These are phyloP conservation scores for Cerrena zonata DNA, from an alignment of 1,284 basidiomycete genomes.

Conservation along the genomic window DNA sequence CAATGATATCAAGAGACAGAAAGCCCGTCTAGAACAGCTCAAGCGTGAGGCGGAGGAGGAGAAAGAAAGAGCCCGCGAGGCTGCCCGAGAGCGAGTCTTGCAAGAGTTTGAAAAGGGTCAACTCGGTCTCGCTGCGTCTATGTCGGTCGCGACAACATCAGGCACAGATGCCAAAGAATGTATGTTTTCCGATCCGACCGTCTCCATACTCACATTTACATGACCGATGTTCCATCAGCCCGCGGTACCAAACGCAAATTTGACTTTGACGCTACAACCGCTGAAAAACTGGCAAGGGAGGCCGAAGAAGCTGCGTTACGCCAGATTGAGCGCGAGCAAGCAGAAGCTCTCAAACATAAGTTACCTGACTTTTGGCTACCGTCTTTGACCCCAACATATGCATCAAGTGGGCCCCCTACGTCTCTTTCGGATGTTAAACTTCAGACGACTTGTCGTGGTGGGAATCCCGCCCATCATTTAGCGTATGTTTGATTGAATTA, in stretches of 20 bases:
- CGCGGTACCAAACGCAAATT: conserved; percentile 71
- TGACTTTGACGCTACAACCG: conserved; percentile 63
- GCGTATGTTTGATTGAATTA: conserved; percentile 43
- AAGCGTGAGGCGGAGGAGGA: conserved; percentile 75
- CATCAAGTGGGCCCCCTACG: conserved; percentile 54
- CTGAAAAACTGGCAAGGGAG: conserved; percentile 67
- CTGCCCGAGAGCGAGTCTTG: conserved; percentile 80
- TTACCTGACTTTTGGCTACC: conserved; percentile 94
- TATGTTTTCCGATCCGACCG: conserved; percentile 20
- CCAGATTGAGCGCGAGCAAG: conserved; percentile 79
- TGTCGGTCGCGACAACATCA: conserved; percentile 33
- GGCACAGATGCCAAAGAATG: conserved; percentile 30
- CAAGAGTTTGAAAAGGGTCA: conserved; percentile 82
- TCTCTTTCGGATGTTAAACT: conserved; percentile 75
- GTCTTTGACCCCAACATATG: conserved; percentile 77
- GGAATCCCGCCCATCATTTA: conserved; percentile 66
- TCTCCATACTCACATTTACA: background rate
- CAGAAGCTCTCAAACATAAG: conserved; percentile 77
- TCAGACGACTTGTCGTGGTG: conserved; percentile 80
- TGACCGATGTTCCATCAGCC: conserved; percentile 29
- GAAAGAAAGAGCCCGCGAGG: conserved; percentile 54
- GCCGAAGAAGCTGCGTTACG: conserved; percentile 81
- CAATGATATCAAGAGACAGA: conserved; percentile 82
- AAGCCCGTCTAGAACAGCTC: conserved; percentile 66
- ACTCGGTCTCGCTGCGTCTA: conserved; percentile 50